Conservation (phyloP, 1,284 basidiomycete genomes). For the Neonothopanus nambi region DNA sequence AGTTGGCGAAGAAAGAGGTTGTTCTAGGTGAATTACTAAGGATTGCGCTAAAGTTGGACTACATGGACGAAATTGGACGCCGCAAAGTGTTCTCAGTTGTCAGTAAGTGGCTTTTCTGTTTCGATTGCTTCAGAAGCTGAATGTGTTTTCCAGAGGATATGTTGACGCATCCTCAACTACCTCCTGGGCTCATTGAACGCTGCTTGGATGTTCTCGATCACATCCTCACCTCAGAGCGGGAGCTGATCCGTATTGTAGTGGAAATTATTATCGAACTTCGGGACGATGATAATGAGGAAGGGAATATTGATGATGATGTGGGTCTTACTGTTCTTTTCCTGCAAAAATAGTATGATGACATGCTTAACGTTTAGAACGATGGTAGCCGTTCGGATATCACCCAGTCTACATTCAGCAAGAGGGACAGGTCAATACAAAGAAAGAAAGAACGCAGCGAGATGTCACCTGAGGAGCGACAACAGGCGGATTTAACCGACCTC, state of each 20-base stretch:
- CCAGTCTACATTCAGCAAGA: constrained; percentile 30
- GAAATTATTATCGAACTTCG: constrained; percentile 90
- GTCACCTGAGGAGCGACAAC: constrained; percentile 56
- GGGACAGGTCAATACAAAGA: constrained; percentile 37
- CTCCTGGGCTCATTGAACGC: constrained; percentile 75
- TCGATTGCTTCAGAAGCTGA: not conserved
- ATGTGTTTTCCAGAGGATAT: constrained; percentile 63
- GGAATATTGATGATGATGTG: constrained; percentile 13
- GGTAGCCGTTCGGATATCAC: constrained; percentile 38
- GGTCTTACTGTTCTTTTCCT: not conserved
- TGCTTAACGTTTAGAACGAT: constrained; percentile 17
- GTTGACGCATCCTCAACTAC: constrained; percentile 82
- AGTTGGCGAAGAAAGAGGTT: constrained; percentile 67
- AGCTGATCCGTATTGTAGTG: constrained; percentile 92
- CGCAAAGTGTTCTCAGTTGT: constrained; percentile 90
- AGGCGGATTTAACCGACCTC: constrained; percentile 75
- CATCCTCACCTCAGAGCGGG: constrained; percentile 84
- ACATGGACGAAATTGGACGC: constrained; percentile 92
- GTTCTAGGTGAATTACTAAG: constrained; percentile 82
- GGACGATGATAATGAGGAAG: constrained; percentile 59
- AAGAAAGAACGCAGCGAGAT: constrained; percentile 50
- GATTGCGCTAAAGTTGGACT: constrained; percentile 85
- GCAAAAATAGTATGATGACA: too few species aligned
- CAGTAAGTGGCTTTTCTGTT: constrained; percentile 49
- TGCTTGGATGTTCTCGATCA: constrained; percentile 88